Percentiles rank a stretch among this genome's conserved stretches.
Conservation (phyloP, 768 basidiomycete genomes). For the Antrodiella citrinella region DNA sequence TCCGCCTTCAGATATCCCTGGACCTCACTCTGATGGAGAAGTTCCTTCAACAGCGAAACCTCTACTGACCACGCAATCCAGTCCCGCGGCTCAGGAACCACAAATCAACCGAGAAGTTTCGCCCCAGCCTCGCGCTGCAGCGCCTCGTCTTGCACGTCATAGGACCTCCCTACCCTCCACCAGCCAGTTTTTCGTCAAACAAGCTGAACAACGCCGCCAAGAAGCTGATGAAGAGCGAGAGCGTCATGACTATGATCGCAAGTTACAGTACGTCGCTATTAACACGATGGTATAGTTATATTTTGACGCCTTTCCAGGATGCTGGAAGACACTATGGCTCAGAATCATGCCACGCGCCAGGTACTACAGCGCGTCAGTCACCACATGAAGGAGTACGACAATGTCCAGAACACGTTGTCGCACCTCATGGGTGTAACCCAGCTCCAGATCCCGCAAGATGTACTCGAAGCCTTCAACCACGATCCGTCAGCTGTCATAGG, state of each 20-base stretch:
- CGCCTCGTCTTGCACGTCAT: neutral
- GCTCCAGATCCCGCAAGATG: constrained; percentile 48
- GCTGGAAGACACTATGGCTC: constrained; percentile 46
- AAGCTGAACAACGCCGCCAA: constrained; percentile 27
- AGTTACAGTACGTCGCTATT: constrained; percentile 38
- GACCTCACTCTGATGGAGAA: neutral
- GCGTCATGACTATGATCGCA: constrained; percentile 50
- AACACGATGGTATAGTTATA: constrained; percentile 5
- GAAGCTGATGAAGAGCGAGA: constrained; percentile 41
- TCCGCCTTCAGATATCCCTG: neutral
- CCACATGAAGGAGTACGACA: constrained; percentile 59
- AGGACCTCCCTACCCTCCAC: constrained; percentile 28
- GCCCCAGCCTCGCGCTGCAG: neutral
- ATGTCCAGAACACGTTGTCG: constrained; percentile 44
- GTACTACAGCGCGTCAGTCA: constrained; percentile 57
- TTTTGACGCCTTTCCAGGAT: constrained; percentile 36
- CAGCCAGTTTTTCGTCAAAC: constrained; percentile 13
- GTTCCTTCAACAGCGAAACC: neutral
- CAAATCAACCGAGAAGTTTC: neutral
- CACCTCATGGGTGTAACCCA: constrained; percentile 39
- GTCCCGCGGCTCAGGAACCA: neutral
- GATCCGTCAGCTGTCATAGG: constrained; percentile 74
- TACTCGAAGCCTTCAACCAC: constrained; percentile 67
- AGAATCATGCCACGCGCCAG: constrained; percentile 64
- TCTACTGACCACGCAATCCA: neutral